phyloP scores from a whole-genome alignment of 306 rosid genomes.

The Cajanus cajan region DNA sequence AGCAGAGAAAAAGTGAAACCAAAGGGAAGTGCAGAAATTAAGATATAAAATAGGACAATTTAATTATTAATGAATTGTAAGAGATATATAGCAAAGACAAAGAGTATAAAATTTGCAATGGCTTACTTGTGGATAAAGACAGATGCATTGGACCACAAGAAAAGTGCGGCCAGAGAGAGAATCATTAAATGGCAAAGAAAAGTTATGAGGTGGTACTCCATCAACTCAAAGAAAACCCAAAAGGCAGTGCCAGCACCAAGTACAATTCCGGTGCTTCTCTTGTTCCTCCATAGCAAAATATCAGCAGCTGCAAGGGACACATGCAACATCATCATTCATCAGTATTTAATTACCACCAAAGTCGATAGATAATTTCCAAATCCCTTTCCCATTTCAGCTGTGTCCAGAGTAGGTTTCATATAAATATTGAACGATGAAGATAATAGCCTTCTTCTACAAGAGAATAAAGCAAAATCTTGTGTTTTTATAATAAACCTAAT shows the following conservation, averaged over 20 bases:
- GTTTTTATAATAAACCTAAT: neutral
- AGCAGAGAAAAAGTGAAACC: conserved; percentile 23
- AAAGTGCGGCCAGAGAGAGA: conserved; percentile 45
- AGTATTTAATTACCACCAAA: no score
- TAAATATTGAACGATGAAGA: no score
- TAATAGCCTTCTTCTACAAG: no score
- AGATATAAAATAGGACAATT: neutral
- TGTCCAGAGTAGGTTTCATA: no score
- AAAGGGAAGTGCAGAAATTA: conserved; percentile 22
- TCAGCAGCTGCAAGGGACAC: conserved; percentile 69
- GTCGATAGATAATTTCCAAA: no score
- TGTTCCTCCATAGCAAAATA: conserved; percentile 85
- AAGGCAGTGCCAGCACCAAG: conserved; percentile 70
- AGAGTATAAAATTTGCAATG: neutral
- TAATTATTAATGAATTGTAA: no score
- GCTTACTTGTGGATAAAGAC: conserved; percentile 75
- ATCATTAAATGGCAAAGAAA: conserved; percentile 69
- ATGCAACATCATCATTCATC: conserved; percentile 15
- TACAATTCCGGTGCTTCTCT: conserved; percentile 57
- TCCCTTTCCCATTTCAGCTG: neutral
- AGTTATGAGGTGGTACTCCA: conserved; percentile 73
- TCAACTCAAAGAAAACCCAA: conserved; percentile 79
- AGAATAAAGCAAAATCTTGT: neutral
- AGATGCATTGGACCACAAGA: conserved; percentile 76
- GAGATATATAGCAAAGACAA: no score